phyloP scores from a whole-genome alignment of 1,284 basidiomycete species.

The Ganoderma multipileum region DNA sequence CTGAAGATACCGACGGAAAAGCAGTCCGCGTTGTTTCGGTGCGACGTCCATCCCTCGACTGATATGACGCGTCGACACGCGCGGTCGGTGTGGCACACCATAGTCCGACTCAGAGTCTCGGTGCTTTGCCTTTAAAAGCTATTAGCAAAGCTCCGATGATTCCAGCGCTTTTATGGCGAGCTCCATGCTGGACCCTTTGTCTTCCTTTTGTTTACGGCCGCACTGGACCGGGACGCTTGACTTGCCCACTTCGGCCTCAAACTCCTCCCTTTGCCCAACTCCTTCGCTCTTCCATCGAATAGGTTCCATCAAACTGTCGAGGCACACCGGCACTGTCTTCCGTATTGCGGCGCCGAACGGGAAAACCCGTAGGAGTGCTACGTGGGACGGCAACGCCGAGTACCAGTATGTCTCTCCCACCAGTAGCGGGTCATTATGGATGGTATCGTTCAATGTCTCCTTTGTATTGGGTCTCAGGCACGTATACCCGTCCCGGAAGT shows the following conservation, averaged over 20 bases:
- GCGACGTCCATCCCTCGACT: neutral
- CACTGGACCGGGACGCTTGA: slow-evolving; percentile 1
- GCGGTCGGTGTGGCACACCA: neutral
- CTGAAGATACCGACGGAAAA: neutral
- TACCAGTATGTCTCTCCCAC: neutral
- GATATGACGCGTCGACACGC: neutral
- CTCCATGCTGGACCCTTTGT: neutral
- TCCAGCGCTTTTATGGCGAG: neutral
- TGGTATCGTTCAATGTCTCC: neutral
- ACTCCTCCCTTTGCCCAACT: neutral
- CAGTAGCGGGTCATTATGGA: neutral
- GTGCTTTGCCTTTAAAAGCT: neutral
- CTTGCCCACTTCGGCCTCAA: neutral
- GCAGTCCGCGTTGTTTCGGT: neutral
- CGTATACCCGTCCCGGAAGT: neutral
- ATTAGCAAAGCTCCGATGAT: neutral
- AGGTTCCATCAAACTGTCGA: neutral
- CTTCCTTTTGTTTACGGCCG: neutral
- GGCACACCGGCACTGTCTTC: neutral
- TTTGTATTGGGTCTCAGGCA: neutral
- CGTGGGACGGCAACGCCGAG: neutral
- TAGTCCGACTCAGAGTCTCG: neutral
- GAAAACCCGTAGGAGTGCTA: neutral
- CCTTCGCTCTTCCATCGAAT: neutral
- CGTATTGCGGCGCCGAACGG: neutral